Evolutionary conservation across 768 basidiomycete species (phyloP).

Genomic region (Serendipita sp.): DNA sequence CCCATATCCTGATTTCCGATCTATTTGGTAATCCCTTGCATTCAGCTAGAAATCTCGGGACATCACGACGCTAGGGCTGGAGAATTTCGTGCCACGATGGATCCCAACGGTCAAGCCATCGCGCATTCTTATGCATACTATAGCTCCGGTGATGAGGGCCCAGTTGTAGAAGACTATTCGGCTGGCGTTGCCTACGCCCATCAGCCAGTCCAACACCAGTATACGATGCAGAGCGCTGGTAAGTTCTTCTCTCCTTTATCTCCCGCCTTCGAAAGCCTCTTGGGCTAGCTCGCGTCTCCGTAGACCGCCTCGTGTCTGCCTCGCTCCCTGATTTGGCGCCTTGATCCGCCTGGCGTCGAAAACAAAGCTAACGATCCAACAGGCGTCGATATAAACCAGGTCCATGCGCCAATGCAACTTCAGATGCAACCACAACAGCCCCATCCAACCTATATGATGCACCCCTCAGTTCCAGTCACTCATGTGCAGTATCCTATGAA

Average conservation of each 20-base stretch:
- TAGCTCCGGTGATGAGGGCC: background rate
- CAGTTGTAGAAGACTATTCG: background rate
- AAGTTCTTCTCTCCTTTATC: background rate
- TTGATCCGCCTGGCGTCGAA: background rate
- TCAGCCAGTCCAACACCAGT: slow-evolving; percentile 1
- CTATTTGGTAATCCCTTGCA: background rate
- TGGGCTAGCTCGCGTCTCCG: background rate
- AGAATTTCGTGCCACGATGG: background rate
- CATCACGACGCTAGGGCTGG: too few species aligned
- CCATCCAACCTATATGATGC: background rate
- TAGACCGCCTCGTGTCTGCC: background rate
- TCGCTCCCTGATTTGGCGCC: background rate
- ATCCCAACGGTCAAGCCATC: background rate
- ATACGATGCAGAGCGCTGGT: background rate
- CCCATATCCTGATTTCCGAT: background rate
- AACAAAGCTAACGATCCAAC: background rate
- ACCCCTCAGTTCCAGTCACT: background rate
- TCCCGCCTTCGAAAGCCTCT: background rate
- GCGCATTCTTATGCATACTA: background rate
- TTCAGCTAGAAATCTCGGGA: background rate
- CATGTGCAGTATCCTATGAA: background rate
- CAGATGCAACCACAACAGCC: background rate
- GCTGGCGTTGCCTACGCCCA: background rate
- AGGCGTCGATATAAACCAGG: background rate
- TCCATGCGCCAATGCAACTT: background rate